Conservation (phyloP, 139 green algal genomes). For the Volvox reticuliferus region DNA sequence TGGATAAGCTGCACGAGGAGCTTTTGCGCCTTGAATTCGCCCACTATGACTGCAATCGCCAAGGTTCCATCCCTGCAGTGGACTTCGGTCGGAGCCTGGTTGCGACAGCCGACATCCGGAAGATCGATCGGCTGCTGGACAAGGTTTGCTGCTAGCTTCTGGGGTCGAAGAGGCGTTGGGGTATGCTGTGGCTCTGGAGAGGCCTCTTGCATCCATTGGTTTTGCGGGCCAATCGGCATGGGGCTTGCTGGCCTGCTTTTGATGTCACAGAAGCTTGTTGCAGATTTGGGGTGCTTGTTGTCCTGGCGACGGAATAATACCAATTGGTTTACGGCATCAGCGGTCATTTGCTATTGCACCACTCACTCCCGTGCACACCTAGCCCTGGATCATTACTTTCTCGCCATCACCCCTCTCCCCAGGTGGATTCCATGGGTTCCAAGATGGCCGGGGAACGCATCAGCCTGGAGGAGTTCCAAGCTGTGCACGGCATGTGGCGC, state of each 20-base stretch:
- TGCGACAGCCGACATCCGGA: conserved; percentile 50
- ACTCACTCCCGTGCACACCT: no score
- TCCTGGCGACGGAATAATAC: no score
- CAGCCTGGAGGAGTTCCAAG: conserved; percentile 49
- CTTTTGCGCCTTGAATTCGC: conserved; percentile 79
- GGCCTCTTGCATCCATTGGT: no score
- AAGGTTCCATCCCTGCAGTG: conserved; percentile 52
- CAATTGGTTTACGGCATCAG: no score
- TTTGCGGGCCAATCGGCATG: no score
- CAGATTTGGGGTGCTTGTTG: no score
- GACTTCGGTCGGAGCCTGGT: conserved; percentile 71
- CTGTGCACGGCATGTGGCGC: conserved; percentile 41
- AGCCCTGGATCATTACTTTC: no score
- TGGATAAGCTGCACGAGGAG: conserved; percentile 62
- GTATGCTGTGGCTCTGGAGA: background rate
- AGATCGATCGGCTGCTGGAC: conserved; percentile 62
- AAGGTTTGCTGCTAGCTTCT: conserved; percentile 38
- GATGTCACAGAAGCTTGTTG: no score
- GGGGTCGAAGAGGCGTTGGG: no score
- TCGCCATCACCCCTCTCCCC: background rate
- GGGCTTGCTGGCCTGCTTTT: no score
- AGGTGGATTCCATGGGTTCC: conserved; percentile 45
- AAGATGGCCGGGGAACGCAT: conserved; percentile 15
- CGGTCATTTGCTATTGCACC: no score
- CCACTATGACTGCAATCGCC: conserved; percentile 68